phyloP scores from a whole-genome alignment of 2,329 filamentous ascomycete species.

The Ciborinia camelliae region DNA sequence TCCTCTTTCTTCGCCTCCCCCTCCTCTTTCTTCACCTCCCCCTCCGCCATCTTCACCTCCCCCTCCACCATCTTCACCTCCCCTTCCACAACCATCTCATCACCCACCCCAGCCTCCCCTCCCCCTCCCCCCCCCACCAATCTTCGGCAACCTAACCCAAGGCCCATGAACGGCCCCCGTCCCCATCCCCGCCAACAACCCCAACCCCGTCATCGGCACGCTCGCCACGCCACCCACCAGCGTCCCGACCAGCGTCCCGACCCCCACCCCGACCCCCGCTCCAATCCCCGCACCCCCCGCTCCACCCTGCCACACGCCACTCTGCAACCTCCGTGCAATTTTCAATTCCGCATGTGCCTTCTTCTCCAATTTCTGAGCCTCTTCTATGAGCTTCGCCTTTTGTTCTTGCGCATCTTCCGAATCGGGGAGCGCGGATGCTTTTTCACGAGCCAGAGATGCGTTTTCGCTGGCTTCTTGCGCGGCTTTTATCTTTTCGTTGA shows the following conservation, averaged over 20 bases:
- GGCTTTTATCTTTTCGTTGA: conserved; percentile 19
- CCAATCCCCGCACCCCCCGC: conserved; percentile 28
- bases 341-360: conserved; percentile 55
- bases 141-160: conserved; percentile 27
- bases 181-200: conserved; percentile 24
- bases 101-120: conserved; percentile 16
- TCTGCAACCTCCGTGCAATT: conserved; percentile 52
- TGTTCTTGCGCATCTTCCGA: conserved; percentile 21
- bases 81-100: conserved; percentile 13
- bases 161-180: conserved; percentile 31
- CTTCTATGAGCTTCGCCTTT: conserved; percentile 22
- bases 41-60: conserved; percentile 2
- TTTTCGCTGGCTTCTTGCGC: conserved; percentile 22
- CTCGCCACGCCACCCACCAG: conserved; percentile 22
- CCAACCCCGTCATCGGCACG: conserved; percentile 28
- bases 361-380: conserved; percentile 27
- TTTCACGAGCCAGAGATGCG: conserved; percentile 13
- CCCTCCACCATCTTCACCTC: background rate
- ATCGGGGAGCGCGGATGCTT: conserved; percentile 19
- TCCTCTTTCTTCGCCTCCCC: background rate
- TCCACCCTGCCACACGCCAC: conserved; percentile 33
- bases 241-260: conserved; percentile 25
- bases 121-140: background rate
- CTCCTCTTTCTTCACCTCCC: conserved; percentile 15
- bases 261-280: conserved; percentile 25